Base-by-base conservation (phyloP, 1,139 yeast species). In the Geotrichum europaeum region DNA sequence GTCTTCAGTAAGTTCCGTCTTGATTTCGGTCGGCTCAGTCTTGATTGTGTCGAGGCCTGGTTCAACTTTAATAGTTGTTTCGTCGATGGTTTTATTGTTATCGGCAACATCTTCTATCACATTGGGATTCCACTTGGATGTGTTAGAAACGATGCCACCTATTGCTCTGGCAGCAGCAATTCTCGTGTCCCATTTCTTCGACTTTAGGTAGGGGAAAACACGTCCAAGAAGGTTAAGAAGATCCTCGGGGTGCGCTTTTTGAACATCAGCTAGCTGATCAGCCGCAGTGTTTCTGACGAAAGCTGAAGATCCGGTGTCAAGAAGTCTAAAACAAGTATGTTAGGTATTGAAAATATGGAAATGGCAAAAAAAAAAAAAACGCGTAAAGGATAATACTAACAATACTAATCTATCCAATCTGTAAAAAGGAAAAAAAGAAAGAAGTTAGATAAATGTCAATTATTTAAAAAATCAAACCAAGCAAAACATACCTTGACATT, bases 251-350 rank as follows among this genome's bases (percentile, higher is more conserved):
- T 95, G 99, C 53, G 89, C 87, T 72, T 87, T 88, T 36, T 97
- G 98, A 57, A 95, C 81, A 68, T 92, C 98, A 2, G 97, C 91
- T 67, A 95, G 79, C 75, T 95, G 99, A 70, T 94, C 97, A 1
- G 99, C 99, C 0, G 99, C 99, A 13, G 97, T 90, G 70, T 89
- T 90, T 66, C 99, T 82, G 56, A 95, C 95, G 72, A 90, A 89
- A 49, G 90, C 89, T 6, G 98, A 91, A 18, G 97, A 90, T 15
- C 99, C 99, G 2, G 97, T 89, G 75, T 95, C 99, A 66, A 95
- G 78, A 64, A 94, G 70, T 53, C 70, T 62, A 40, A 9, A 54
- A 5, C 4, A 43, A 3, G 24, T 15, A 30, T 56, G 59, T 56
- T 56, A 56, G 59, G 7, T 24, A 30, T 13, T 20, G 18, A 52